phyloP scores from a whole-genome alignment of 306 rosid genomes.

The Datisca glomerata region DNA sequence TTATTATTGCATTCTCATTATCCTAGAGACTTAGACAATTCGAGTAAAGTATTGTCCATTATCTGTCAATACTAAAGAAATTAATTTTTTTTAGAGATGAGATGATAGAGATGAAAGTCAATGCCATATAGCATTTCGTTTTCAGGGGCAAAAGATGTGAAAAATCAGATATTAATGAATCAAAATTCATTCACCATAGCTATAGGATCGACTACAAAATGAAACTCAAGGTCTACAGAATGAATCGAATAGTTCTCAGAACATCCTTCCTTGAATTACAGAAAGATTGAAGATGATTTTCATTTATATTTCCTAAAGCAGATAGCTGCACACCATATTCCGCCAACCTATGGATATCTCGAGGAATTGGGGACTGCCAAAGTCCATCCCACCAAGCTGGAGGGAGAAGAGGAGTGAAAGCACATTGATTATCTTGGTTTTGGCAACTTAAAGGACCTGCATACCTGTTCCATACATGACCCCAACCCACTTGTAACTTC shows the following conservation, averaged over 20 bases:
- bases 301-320: constrained; percentile 46
- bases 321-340: constrained; percentile 53
- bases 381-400: constrained; percentile 92
- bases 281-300: constrained; percentile 31
- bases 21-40: too few relatives aligned
- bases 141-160: too few relatives aligned
- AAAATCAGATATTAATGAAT: too few relatives aligned
- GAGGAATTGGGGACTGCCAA: constrained; percentile 83
- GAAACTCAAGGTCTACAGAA: constrained; percentile 26
- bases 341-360: constrained; percentile 50
- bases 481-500: constrained; percentile 90
- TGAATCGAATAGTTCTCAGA: constrained; percentile 43
- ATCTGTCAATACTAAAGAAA: too few relatives aligned
- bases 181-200: too few relatives aligned
- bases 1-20: too few relatives aligned
- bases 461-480: constrained; percentile 93
- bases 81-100: too few relatives aligned
- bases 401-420: constrained; percentile 83
- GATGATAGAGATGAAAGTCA: too few relatives aligned
- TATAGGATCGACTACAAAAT: too few relatives aligned
- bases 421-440: constrained; percentile 59
- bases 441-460: constrained; percentile 80
- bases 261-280: constrained; percentile 54
- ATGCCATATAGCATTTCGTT: too few relatives aligned
- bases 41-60: too few relatives aligned